Conservation (phyloP, 306 rosid genomes). For the Trifolium pratense region DNA sequence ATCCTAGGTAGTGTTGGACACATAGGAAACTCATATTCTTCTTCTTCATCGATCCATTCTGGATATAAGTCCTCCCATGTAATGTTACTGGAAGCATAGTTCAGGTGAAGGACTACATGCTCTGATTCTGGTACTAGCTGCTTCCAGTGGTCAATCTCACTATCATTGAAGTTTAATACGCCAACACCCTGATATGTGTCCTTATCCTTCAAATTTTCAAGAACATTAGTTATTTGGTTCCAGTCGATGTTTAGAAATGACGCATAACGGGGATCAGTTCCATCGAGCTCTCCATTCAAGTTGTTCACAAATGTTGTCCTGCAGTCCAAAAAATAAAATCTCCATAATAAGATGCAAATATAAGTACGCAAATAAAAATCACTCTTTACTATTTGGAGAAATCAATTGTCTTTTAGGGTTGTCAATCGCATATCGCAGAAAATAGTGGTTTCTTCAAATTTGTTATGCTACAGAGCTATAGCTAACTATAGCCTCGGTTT, state of each 20-base stretch:
- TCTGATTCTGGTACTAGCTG: conserved; percentile 70
- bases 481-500: background rate
- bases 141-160: conserved; percentile 76
- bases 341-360: conserved; percentile 1
- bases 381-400: background rate
- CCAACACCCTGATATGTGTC: conserved; percentile 76
- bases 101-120: conserved; percentile 61
- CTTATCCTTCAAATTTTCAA: conserved; percentile 55
- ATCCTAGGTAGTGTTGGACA: conserved; percentile 77
- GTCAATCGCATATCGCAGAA: background rate
- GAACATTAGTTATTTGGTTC: conserved; percentile 63
- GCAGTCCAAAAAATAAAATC: conserved; percentile 34
- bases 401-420: background rate
- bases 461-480: background rate
- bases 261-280: conserved; percentile 57
- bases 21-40: conserved; percentile 81
- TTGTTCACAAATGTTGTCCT: conserved; percentile 51
- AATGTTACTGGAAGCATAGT: conserved; percentile 55
- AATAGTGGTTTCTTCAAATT: background rate
- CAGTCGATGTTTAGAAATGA: conserved; percentile 65
- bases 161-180: conserved; percentile 72
- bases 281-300: conserved; percentile 47
- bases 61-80: conserved; percentile 83
- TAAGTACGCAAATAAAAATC: background rate
- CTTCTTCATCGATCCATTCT: conserved; percentile 97